Base-by-base conservation (phyloP, 2,329 filamentous ascomycete species). In the Aspergillus niger region DNA sequence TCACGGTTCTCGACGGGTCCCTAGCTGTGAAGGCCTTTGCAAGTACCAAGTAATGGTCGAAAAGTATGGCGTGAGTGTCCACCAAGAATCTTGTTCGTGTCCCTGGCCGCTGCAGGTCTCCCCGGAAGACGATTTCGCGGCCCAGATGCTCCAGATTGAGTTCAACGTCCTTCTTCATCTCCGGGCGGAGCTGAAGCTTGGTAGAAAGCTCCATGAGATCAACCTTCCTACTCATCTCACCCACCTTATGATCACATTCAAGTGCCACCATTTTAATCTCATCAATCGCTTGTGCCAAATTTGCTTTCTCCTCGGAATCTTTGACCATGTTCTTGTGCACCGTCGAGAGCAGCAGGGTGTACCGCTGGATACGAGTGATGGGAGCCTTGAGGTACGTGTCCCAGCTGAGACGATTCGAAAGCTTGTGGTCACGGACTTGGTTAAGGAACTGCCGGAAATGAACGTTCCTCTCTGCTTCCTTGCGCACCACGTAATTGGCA, bases 31-130 rank as follows among this genome's bases (percentile, higher is more conserved):
- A 83, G 5, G 82, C 83, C 80, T 99, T 99, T 41, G 95, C 91
- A 48, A 99, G 80, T 36, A 99, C 93, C 39, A 99, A 84, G 75
- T 97, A 99, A 77, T 99, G 93, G 70, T 99, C 96, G 72, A 99
- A 98, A 0, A 99, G 83, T 49, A 99, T 85, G 2, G 91, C 92
- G 73, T 97, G 92, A 0, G 91, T 96, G 70, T 99, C 95, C 7
- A 98, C 88, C 89, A 94, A 97, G 72, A 98, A 95, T 59, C 92
- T 88, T 47, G 89, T 91, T 74, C 91, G 96, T 48, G 88, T 90
- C 58, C 94, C 92, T 80, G 92, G 90, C 63, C 95, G 85, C 74
- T 96, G 92, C 59, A 99, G 80, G 68, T 98, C 93, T 59, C 95
- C 95, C 69, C 93, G 87, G 75, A 89, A 89, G 63, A 99, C 90